Base-by-base conservation (phyloP, 2,329 filamentous ascomycete species). In the Botryotinia convoluta region DNA sequence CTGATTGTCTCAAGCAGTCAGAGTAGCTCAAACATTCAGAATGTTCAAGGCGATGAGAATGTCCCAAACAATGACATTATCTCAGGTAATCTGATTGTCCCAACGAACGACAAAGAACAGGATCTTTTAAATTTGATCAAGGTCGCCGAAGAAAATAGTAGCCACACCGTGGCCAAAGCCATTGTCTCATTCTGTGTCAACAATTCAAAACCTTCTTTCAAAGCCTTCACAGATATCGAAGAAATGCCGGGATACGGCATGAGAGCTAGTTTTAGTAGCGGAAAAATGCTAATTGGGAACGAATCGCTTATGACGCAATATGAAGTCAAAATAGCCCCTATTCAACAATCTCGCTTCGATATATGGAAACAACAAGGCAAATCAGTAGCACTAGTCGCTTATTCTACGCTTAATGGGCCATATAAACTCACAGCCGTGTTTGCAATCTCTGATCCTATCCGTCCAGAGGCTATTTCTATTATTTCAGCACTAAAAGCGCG, bases 371-470 rank as follows among this genome's bases (percentile, higher is more conserved):
- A 79, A 8, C 85, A 90, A 75, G 90, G 89, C 76, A 90, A 91
- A 79, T 92, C 90, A 0, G 83, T 92, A 8, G 89, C 88, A 0
- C 82, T 92, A 16, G 74, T 70, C n/a, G 70, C 75, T 35, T 18
- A 57, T 32, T 59, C 61, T 16, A 14, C 44, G 3, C 1, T 22
- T 6, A 26, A n/a, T n/a, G 29, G 9, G 6, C 20, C n/a, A 20
- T 90, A 87, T 84, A 80, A 80, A 4, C 85, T 96, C 9, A 84
- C 86, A 0, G 89, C 91, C 0, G 86, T 90, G 18, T 90, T 97
- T 76, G 90, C 93, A 64, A 91, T 95, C 67, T 91, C 94, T 0
- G 95, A 98, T 77, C 90, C 93, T 1, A 88, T 97, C 75, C 91
- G 95, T 3, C 87, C 89, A 0, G 93, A 97, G 82, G 90, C 94